A percentile compares a stretch with the other conserved stretches of the same genome.
phyloP scores from a whole-genome alignment of 345 rosid genomes.

The Eucalyptus microcorys region DNA sequence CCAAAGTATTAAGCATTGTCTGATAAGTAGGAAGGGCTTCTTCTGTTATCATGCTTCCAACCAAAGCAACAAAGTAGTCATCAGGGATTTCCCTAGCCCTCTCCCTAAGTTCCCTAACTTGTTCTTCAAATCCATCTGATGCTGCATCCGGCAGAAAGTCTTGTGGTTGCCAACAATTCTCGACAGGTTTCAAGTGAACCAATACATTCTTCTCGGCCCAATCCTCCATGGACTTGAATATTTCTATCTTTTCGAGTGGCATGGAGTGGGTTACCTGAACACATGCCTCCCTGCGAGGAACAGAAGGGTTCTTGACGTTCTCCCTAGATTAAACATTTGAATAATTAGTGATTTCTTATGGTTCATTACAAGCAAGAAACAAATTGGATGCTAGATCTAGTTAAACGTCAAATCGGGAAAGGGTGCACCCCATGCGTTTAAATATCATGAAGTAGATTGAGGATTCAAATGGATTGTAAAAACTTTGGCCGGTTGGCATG shows the following conservation, averaged over 20 bases:
- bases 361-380: not conserved
- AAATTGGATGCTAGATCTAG: not conserved
- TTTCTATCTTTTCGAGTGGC: constrained; percentile 87
- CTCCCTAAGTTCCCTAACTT: constrained; percentile 64
- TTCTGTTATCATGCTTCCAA: constrained; percentile 77
- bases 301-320: constrained; percentile 55
- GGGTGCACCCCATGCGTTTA: not conserved
- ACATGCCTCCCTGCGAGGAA: constrained; percentile 58
- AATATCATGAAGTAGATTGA: not conserved
- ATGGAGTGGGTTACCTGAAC: constrained; percentile 76
- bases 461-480: not conserved
- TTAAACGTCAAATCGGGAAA: not conserved
- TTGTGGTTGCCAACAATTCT: constrained; percentile 94
- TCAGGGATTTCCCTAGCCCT: constrained; percentile 83
- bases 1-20: constrained; percentile 57
- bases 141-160: constrained; percentile 78
- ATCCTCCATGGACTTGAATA: constrained; percentile 69
- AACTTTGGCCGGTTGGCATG: not conserved
- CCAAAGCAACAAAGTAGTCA: constrained; percentile 71
- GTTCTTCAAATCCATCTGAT: constrained; percentile 69
- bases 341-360: not conserved
- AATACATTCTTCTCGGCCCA: constrained; percentile 75
- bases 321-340: constrained; percentile 31
- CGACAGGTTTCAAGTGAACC: constrained; percentile 60
- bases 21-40: constrained; percentile 83